A percentile compares a stretch with the other conserved stretches of the same genome.
Conservation (phyloP, 768 basidiomycete species). For the Megacollybia marginata region DNA sequence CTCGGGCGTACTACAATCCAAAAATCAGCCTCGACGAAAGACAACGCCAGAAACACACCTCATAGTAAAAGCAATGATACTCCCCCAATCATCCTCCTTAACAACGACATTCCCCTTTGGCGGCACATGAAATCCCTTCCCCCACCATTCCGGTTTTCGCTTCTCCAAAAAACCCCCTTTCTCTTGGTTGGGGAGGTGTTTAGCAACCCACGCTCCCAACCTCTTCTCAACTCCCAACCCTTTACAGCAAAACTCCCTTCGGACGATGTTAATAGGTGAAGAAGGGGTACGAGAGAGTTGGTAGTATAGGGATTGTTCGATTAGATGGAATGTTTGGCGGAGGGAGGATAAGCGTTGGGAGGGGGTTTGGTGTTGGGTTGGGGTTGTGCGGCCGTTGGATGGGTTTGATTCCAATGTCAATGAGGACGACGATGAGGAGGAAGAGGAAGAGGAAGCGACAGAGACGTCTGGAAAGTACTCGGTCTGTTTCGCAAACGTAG, state of each 20-base stretch:
- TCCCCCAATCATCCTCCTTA: constrained; percentile 68
- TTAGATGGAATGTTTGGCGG: constrained; percentile 1
- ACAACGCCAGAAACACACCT: too few relatives aligned
- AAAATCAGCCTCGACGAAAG: too few relatives aligned
- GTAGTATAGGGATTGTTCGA: constrained; percentile 13
- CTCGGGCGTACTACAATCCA: constrained; percentile 59
- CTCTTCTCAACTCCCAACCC: constrained; percentile 48
- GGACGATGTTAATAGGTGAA: constrained; percentile 54
- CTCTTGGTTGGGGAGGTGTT: constrained; percentile 43
- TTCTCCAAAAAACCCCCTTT: constrained; percentile 14
- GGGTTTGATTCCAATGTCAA: not conserved
- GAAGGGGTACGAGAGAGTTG: constrained; percentile 37
- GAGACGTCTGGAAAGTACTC: not conserved
- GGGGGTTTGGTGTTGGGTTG: too few relatives aligned
- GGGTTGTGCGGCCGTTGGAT: not conserved
- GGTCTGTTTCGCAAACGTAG: not conserved
- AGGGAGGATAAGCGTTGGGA: not conserved
- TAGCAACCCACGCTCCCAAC: constrained; percentile 55
- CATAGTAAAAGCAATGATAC: constrained; percentile 70
- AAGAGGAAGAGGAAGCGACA: constrained; percentile 1
- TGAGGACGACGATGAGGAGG: constrained; percentile 1
- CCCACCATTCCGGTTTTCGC: constrained; percentile 59
- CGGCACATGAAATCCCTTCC: constrained; percentile 47
- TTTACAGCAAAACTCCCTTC: constrained; percentile 46
- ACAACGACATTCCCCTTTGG: constrained; percentile 64